These are phyloP conservation scores for Nicotiana obtusifolia DNA, from an alignment of 257 asterid genomes.

Conservation along the genomic window DNA sequence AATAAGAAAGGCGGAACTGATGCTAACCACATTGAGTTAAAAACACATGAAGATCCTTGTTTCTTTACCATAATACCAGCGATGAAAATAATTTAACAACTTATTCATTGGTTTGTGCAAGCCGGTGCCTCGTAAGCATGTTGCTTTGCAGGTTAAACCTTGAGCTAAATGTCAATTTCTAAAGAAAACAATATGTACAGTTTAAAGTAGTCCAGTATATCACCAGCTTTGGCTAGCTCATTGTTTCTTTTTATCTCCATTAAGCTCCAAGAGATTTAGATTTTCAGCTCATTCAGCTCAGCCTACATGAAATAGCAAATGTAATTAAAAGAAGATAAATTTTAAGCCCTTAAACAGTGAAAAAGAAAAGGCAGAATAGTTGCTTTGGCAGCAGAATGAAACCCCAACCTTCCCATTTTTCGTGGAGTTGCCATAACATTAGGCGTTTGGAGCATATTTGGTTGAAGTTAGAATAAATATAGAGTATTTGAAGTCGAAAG, in stretches of 20 bases:
- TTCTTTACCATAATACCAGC: background rate
- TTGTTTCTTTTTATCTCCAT: constrained; percentile 1
- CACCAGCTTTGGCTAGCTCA: background rate
- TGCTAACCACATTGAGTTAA: background rate
- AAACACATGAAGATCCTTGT: background rate
- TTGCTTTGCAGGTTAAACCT: background rate
- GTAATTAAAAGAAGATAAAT: background rate
- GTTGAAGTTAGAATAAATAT: background rate
- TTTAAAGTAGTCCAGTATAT: constrained; percentile 11
- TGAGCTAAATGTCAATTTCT: background rate
- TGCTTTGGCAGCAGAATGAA: background rate
- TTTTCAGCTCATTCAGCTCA: constrained; percentile 33
- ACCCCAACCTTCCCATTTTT: background rate
- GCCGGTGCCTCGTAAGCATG: background rate
- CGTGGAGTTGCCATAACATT: background rate
- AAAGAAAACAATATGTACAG: background rate
- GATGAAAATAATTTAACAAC: background rate
- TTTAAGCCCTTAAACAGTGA: background rate
- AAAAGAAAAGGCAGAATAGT: background rate
- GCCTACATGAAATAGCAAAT: constrained; percentile 28
- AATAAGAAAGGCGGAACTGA: background rate
- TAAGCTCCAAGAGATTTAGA: constrained; percentile 12
- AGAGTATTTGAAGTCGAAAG: background rate
- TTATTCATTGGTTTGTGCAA: background rate
- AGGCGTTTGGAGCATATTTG: background rate